Evolutionary conservation across 2,329 filamentous ascomycete species (phyloP).

Genomic region (Paecilomyces fulvus): DNA sequence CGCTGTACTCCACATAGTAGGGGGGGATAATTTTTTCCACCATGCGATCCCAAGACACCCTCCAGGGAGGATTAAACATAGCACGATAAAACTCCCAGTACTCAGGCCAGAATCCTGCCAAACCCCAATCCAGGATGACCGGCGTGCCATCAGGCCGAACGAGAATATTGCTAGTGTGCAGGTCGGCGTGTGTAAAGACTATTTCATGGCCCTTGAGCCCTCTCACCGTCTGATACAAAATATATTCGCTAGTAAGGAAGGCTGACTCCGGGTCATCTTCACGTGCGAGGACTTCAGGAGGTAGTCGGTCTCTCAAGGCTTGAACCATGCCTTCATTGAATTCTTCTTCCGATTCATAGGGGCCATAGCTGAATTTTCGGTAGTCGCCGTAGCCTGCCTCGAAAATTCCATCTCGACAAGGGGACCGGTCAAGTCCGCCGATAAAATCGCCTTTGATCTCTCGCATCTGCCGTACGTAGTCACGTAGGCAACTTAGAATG

Average conservation of each 20-base stretch:
- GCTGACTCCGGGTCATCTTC: conserved; percentile 6
- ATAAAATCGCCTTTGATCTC: conserved; percentile 7
- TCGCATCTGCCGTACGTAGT: conserved; percentile 9
- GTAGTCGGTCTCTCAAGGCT: conserved; percentile 7
- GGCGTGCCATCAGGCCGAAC: conserved; percentile 13
- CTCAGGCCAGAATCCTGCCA: conserved; percentile 17
- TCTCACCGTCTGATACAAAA: conserved; percentile 11
- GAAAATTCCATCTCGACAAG: conserved; percentile 10
- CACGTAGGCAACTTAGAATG: conserved; percentile 3
- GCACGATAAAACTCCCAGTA: conserved; percentile 16
- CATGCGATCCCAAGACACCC: conserved; percentile 10
- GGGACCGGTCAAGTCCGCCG: conserved; percentile 5
- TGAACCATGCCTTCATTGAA: conserved; percentile 10
- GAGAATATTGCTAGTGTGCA: conserved; percentile 18
- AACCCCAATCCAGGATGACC: conserved; percentile 18
- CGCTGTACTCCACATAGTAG: conserved; percentile 11
- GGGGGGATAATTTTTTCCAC: conserved; percentile 14
- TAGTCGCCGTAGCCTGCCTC: conserved; percentile 7
- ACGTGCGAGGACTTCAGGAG: conserved; percentile 2
- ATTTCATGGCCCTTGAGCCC: conserved; percentile 10
- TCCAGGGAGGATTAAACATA: conserved; percentile 5
- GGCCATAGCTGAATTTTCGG: conserved; percentile 6
- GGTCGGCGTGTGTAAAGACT: conserved; percentile 17
- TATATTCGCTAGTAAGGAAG: conserved; percentile 9
- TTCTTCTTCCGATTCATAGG: conserved; percentile 7